Conservation (phyloP, 306 rosid genomes). For the Prunus kanzakura region DNA sequence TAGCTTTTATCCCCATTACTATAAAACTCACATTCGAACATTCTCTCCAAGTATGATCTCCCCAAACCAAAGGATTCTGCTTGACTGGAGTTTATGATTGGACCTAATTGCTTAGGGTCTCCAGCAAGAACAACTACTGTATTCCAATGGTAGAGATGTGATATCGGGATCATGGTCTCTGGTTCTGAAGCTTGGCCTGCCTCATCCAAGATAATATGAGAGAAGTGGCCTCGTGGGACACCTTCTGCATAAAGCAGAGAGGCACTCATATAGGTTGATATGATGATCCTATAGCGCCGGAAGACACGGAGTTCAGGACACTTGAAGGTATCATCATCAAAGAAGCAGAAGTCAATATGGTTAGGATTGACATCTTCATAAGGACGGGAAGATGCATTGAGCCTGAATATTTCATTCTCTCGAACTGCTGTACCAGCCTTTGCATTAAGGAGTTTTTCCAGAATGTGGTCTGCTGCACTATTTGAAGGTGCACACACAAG, state of each 20-base stretch:
- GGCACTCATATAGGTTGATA: slow-evolving; percentile 82
- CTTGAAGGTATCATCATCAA: slow-evolving; percentile 54
- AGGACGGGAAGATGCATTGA: slow-evolving; percentile 65
- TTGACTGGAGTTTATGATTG: slow-evolving; percentile 69
- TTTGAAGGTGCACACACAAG: slow-evolving; percentile 91
- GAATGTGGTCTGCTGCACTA: slow-evolving; percentile 78
- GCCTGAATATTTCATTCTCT: slow-evolving; percentile 70
- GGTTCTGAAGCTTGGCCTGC: slow-evolving; percentile 99
- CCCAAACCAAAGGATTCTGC: slow-evolving; percentile 62
- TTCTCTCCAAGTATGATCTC: slow-evolving; percentile 76
- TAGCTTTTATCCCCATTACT: slow-evolving; percentile 54
- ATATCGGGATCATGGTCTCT: slow-evolving; percentile 76
- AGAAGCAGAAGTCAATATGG: slow-evolving; percentile 58
- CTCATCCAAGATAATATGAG: slow-evolving; percentile 94
- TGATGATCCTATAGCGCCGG: slow-evolving; percentile 51
- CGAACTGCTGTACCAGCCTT: slow-evolving; percentile 30
- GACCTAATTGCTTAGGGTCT: slow-evolving; percentile 94
- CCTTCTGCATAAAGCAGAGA: slow-evolving; percentile 66
- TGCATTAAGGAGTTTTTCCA: slow-evolving; percentile 59
- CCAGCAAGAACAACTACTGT: slow-evolving; percentile 96
- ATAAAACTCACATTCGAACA: slow-evolving; percentile 52
- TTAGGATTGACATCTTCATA: slow-evolving; percentile 69
- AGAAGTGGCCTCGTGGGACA: slow-evolving; percentile 67
- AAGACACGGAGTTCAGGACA: slow-evolving; percentile 64
- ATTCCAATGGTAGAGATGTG: slow-evolving; percentile 51